Base-by-base conservation (phyloP, 148 eudicot genomes). In the Rhododendron simsii region DNA sequence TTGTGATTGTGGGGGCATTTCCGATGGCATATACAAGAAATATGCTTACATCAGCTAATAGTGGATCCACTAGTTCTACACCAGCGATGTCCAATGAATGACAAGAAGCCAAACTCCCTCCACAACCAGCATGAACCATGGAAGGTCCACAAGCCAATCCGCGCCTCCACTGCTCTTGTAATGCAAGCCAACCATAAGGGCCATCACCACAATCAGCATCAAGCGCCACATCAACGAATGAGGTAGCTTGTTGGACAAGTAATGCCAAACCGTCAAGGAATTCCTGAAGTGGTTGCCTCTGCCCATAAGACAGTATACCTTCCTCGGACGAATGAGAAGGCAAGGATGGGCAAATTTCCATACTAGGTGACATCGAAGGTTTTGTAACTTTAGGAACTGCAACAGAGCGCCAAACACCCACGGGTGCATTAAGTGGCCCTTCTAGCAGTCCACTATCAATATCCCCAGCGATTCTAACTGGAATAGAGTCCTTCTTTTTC, bases 381-480 rank as follows among this genome's bases (percentile, higher is more conserved):
- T 95, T 96, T 84, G 91, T 78, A 87, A 90, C 89, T 93, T 94
- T 97, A 86, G 98, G 87, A 74, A 89, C 89, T 85, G 94, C 98
- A 86, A 96, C 99, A 87, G 99, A 89, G 84, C 98, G 96, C 99
- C 99, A 97, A 85, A 97, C 96, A 83, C 99, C 99, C 87, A 97
- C 93, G 80, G 98, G 95, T 55, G 98, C 91, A 93, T 84, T 91
- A 50, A 89, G 89, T 82, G 95, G 90, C 55, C 98, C 95, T 85
- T 95, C 95, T 81, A 92, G 87, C 83, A 93, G 78, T 84, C 91
- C 95, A 82, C 93, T 90, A 82, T 95, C 99, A 33, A 93, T 89
- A 86, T 93, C 98, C 89, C 99, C 99, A 84, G 99, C 99, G 73
- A 97, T 92, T 89, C 99, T 90, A 86, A 91, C 95, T 15, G 99